Evolutionary conservation across 495 filamentous ascomycete genomes (phyloP).

Genomic region (Hamigera avellanea): DNA sequence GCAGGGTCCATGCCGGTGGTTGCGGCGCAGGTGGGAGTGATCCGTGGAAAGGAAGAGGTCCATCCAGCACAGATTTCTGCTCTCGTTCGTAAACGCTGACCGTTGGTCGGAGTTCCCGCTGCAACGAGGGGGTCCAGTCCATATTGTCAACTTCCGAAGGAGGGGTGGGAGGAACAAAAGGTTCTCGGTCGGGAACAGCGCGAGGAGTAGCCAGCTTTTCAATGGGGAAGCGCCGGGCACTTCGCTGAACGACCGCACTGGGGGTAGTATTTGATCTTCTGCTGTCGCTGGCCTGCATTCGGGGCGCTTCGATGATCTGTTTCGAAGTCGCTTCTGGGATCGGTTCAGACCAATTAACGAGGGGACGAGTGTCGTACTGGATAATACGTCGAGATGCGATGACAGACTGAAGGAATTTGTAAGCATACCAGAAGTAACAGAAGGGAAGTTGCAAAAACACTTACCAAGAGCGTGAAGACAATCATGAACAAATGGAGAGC

Average conservation of each 20-base stretch:
- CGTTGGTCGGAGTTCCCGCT: conserved; percentile 32
- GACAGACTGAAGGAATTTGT: conserved; percentile 18
- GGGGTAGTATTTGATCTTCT: conserved; percentile 9
- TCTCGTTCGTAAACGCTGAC: conserved; percentile 17
- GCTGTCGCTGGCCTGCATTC: conserved; percentile 6
- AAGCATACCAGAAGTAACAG: conserved; percentile 2
- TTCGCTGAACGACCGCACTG: conserved; percentile 9
- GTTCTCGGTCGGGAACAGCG: conserved; percentile 12
- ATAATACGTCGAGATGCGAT: conserved; percentile 38
- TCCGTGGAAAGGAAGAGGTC: conserved; percentile 47
- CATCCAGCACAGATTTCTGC: conserved; percentile 23
- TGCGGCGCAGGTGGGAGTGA: conserved; percentile 53
- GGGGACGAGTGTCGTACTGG: conserved; percentile 37
- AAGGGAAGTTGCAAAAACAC: conserved; percentile 9
- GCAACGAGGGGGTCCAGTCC: conserved; percentile 71
- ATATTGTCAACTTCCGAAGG: conserved; percentile 43
- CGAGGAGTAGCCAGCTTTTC: conserved; percentile 24
- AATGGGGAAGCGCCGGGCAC: conserved; percentile 26
- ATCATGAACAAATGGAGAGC: conserved; percentile 47
- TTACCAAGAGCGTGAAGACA: conserved; percentile 42
- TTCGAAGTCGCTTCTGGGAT: conserved; percentile 23
- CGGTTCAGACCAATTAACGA: conserved; percentile 42
- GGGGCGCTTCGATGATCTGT: conserved; percentile 17
- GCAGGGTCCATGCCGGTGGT: conserved; percentile 49
- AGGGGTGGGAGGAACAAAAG: conserved; percentile 24